Evolutionary conservation across 2,329 filamentous ascomycete species (phyloP).

Genomic region (Verticillium nonalfalfae): DNA sequence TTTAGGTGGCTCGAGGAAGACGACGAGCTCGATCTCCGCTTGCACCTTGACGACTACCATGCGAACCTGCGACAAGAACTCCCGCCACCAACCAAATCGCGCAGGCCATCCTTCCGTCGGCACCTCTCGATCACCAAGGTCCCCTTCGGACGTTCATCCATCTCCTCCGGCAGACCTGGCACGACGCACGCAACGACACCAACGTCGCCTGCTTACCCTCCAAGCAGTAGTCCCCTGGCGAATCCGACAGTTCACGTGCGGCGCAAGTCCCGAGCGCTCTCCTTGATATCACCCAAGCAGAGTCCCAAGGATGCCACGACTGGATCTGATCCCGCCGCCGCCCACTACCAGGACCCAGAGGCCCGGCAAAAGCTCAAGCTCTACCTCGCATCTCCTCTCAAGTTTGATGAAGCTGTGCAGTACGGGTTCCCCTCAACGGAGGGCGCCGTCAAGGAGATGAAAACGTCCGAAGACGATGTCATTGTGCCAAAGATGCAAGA

Average conservation of each 20-base stretch:
- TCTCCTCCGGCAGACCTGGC: slow-evolving; percentile 40
- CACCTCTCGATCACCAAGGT: slow-evolving; percentile 66
- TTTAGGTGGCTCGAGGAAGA: slow-evolving; percentile 72
- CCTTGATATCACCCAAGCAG: slow-evolving; percentile 44
- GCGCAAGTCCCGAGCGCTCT: slow-evolving; percentile 49
- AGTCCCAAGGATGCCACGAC: slow-evolving; percentile 35
- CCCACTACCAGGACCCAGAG: slow-evolving; percentile 87
- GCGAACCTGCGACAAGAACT: slow-evolving; percentile 50
- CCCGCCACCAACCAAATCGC: slow-evolving; percentile 34
- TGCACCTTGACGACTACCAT: slow-evolving; percentile 67
- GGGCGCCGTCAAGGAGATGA: slow-evolving; percentile 17
- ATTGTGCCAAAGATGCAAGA: not conserved
- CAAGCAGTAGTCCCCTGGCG: slow-evolving; percentile 17
- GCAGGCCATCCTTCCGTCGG: slow-evolving; percentile 59
- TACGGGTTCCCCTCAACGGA: slow-evolving; percentile 78
- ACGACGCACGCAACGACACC: slow-evolving; percentile 29
- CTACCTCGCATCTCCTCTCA: slow-evolving; percentile 83
- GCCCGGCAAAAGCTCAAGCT: slow-evolving; percentile 79
- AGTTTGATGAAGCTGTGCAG: slow-evolving; percentile 91
- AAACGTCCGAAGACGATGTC: slow-evolving; percentile 26
- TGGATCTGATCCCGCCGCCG: slow-evolving; percentile 63
- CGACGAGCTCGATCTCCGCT: slow-evolving; percentile 59
- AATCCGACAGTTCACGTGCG: slow-evolving; percentile 26
- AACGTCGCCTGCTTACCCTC: slow-evolving; percentile 12
- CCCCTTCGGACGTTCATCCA: slow-evolving; percentile 51